Evolutionary conservation across 1,139 yeast genomes (phyloP), one percentile per base, ranked within the genome.

Genomic region (Lodderomyces theae): DNA sequence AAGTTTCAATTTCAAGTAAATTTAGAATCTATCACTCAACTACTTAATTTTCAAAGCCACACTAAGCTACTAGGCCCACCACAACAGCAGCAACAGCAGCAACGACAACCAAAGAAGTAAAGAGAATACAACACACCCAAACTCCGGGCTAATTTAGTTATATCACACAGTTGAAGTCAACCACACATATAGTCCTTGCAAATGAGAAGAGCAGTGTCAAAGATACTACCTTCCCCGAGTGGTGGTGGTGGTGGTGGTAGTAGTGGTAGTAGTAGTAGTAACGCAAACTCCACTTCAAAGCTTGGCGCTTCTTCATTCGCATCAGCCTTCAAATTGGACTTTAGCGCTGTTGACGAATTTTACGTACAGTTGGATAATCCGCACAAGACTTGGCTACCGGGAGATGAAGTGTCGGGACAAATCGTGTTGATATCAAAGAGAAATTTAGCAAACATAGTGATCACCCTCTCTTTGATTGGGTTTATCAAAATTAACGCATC

Each of bases 341-440:
- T 66, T 49, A 66, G 64, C 39, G 61, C 74, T 6, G 71, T 77
- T 46, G 74, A 76, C 40, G 88, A 84, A 49, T 84, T 86, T 58
- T 84, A 79, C 58, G 79, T 87, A 35, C 72, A 72, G 38, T 64
- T 87, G 42, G 84, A 81, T 49, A 81, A 82, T 44, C 92, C 95
- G 1, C 95, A 86, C 59, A 75, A 77, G 53, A 66, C 75, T 16
- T 82, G 79, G 72, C 61, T 68, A 12, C 88, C 89, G 0, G 87
- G 88, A 11, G 86, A 82, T 45, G 77, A 77, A 50, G 75, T 83
- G n/a, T 63, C 72, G 2, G 92, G 92, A 6, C 81, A 78, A 50
- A 72, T 80, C 18, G 73, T 80, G 3, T 61, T 83, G 12, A 70
- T 76, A 7, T 59, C 82, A 35, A 75, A 75, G 54, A 77, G 74